Evolutionary conservation across 2,329 filamentous ascomycete species (phyloP), one percentile per base, ranked within the genome.

Genomic region (Phyllachora maydis): DNA sequence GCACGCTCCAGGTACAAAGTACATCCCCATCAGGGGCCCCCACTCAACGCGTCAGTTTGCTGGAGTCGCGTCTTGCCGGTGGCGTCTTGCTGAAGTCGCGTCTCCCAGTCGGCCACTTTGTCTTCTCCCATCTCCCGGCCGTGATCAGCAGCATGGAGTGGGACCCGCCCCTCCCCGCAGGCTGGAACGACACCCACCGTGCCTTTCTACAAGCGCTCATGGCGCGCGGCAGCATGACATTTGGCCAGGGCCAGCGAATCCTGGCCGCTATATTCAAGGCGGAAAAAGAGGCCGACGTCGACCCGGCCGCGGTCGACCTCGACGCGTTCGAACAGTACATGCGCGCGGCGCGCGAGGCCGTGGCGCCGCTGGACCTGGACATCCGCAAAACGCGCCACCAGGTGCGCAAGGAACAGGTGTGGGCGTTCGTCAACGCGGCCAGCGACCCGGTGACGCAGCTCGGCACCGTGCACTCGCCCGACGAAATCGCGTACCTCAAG

Each of bases 201-300:
- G 83, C 85, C 6, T 92, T 98, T 40, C 57, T 95, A 1, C 88
- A 98, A 48, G 77, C 78, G 23, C 70, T 98, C 34, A 59, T 93
- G 45, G 68, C 77, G 3, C 69, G 72, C 23, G 75, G 77, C 12
- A 67, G 69, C 21, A 58, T 95, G 45, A 90, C 78, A 1, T 66
- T 76, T 31, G 56, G 67, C 25, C 68, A 90, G 37, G 70, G 72
- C 8, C 68, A 68, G 37, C 64, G 67, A 1, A 54, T 93, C 13
- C 56, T 95, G 9, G 79, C 83, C 3, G 64, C 61, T 16, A 85
- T 95, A 26, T 56, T 74, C 34, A 71, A 65, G 6, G 65, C 62
- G 8, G 14, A 21, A 21, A 30, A 33, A 1, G 36, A 33, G 12
- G 35, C 52, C 19, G 43, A 53, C 21, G 45, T 63, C 22, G 47